These are phyloP conservation scores for Geotrichum armillariae DNA, from an alignment of 1,139 yeast genomes.

Conservation along the genomic window DNA sequence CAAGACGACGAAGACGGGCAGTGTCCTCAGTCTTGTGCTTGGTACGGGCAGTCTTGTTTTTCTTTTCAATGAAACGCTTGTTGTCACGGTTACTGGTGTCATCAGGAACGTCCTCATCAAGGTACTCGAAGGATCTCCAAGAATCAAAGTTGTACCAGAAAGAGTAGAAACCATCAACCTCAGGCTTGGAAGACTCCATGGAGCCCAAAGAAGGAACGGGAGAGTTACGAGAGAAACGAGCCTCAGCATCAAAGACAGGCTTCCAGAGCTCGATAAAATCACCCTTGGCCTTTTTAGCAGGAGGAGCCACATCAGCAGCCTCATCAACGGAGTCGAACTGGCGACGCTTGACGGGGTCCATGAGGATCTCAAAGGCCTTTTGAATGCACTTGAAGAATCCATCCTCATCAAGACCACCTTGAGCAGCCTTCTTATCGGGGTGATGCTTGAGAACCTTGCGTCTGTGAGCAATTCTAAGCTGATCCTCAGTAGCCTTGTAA, in stretches of 20 bases:
- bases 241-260: slow-evolving; percentile 87
- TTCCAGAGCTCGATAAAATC: slow-evolving; percentile 93
- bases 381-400: slow-evolving; percentile 98
- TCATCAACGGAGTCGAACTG: slow-evolving; percentile 96
- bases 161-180: slow-evolving; percentile 84
- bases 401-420: slow-evolving; percentile 87
- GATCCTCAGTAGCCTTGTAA: slow-evolving; percentile 88
- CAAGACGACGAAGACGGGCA: slow-evolving; percentile 81
- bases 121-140: slow-evolving; percentile 97
- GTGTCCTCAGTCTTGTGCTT: slow-evolving; percentile 98
- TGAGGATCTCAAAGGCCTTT: slow-evolving; percentile 88
- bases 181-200: slow-evolving; percentile 65
- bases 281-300: slow-evolving; percentile 50
- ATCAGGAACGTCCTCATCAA: slow-evolving; percentile 99
- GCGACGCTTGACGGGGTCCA: slow-evolving; percentile 82
- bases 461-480: slow-evolving; percentile 95
- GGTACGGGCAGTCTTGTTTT: slow-evolving; percentile 94
- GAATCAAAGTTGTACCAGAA: slow-evolving; percentile 97
- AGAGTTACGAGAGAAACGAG: slow-evolving; percentile 85
- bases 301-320: slow-evolving; percentile 81
- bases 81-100: slow-evolving; percentile 99
- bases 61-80: slow-evolving; percentile 97
- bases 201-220: slow-evolving; percentile 86
- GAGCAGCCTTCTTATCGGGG: slow-evolving; percentile 95
- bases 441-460: slow-evolving; percentile 95